Percentiles rank a stretch among this genome's conserved stretches.
Evolutionary conservation across 176 grass and related monocot genomes (phyloP).

Genomic region (Rhipidocladum racemiflorum): DNA sequence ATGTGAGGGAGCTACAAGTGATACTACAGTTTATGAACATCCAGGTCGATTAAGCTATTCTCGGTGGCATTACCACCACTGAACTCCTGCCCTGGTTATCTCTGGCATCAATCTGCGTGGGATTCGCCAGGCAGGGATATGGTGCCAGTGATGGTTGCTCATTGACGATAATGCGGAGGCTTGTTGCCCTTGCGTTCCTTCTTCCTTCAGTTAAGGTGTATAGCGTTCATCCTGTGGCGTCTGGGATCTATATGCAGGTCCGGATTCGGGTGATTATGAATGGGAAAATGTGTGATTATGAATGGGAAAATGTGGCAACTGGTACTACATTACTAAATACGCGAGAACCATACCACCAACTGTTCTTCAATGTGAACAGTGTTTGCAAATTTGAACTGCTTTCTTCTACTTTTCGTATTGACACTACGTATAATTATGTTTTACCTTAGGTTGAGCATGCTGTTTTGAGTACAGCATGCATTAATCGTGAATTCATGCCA

Average conservation of each 20-base stretch:
- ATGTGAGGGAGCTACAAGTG: background rate
- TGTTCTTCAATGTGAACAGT: background rate
- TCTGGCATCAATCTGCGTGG: background rate
- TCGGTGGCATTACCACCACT: slow-evolving; percentile 18
- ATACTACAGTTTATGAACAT: slow-evolving; percentile 26
- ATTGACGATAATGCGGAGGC: background rate
- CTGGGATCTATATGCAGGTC: background rate
- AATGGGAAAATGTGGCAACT: background rate
- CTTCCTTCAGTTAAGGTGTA: background rate
- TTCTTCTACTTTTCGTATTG: background rate
- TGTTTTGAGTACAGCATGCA: background rate
- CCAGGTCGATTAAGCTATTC: slow-evolving; percentile 9
- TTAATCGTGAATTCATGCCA: background rate
- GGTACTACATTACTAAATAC: background rate
- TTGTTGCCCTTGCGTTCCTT: background rate
- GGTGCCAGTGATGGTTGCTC: background rate
- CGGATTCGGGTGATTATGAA: background rate
- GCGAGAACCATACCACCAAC: background rate
- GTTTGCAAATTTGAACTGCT: background rate
- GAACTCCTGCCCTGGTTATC: background rate
- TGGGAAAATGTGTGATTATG: background rate
- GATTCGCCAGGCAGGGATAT: background rate
- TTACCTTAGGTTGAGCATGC: background rate
- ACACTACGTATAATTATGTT: background rate
- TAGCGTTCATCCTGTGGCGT: background rate